A percentile compares a stretch with the other conserved stretches of the same genome.
These are phyloP conservation scores for Apiotrichum mycotoxinovorans DNA, from an alignment of 1,284 basidiomycete species.

Conservation along the genomic window DNA sequence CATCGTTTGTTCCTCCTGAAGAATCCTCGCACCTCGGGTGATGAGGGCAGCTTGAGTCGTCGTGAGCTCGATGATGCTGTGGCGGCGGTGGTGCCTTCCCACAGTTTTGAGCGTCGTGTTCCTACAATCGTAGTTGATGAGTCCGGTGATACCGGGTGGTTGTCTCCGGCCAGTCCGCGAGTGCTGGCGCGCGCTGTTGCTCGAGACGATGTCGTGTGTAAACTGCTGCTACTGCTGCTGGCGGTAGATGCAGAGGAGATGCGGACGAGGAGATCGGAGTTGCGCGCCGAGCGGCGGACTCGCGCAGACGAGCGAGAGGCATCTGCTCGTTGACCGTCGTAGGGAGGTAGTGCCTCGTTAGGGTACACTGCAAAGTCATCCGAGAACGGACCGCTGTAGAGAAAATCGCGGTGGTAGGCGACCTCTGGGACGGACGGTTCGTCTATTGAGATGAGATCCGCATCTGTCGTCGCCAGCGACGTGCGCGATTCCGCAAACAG, in stretches of 20 bases:
- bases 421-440: conserved; percentile 14
- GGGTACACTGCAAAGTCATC: conserved; percentile 23
- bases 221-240: not conserved
- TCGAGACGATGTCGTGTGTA: not conserved
- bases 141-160: not conserved
- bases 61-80: not conserved
- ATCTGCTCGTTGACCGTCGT: conserved; percentile 21
- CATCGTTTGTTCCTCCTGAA: conserved; percentile 36
- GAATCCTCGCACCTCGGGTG: conserved; percentile 14
- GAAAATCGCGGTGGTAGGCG: conserved; percentile 16
- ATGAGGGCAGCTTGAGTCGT: conserved; percentile 1
- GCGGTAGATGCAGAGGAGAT: not conserved
- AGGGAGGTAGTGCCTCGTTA: conserved; percentile 40
- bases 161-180: conserved; percentile 12
- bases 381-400: conserved; percentile 14
- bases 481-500: conserved; percentile 27
- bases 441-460: conserved; percentile 8
- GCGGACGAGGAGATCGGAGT: not conserved
- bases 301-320: not conserved
- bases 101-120: conserved; percentile 18
- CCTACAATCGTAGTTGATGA: not conserved
- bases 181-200: not conserved
- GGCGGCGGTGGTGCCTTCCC: conserved; percentile 22
- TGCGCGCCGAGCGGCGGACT: not conserved
- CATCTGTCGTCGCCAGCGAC: conserved; percentile 8